Conservation (phyloP, 768 basidiomycete genomes). For the Tubosaeta sp. region DNA sequence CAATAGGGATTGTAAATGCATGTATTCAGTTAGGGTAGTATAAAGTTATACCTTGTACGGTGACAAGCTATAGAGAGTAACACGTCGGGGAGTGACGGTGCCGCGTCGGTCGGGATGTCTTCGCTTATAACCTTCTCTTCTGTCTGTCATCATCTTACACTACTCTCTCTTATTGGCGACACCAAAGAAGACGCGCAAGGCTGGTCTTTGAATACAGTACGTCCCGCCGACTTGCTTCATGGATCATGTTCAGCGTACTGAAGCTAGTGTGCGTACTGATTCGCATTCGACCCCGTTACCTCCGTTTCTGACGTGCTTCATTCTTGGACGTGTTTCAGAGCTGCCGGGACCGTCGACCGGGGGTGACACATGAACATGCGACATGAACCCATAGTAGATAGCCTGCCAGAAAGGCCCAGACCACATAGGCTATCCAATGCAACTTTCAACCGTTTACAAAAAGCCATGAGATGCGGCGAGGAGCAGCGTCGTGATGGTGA, state of each 20-base stretch:
- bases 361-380: not conserved
- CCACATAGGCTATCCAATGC: not conserved
- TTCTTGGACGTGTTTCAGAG: not conserved
- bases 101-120: no score
- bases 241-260: no score
- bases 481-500: not conserved
- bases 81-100: no score
- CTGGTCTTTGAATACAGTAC: no score
- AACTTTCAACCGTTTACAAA: not conserved
- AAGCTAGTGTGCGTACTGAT: no score
- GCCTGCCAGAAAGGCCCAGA: not conserved
- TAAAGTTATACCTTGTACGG: constrained; percentile 16
- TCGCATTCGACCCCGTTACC: not conserved
- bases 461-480: not conserved
- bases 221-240: no score
- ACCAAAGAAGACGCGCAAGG: no score
- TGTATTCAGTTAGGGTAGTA: not conserved
- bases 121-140: no score
- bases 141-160: no score
- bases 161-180: no score
- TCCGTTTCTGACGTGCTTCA: not conserved
- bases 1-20: not conserved
- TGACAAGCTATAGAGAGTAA: no score
- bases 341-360: no score
- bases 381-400: not conserved